Conservation (phyloP, 208 protist species). For the Trypanosoma congolense region DNA sequence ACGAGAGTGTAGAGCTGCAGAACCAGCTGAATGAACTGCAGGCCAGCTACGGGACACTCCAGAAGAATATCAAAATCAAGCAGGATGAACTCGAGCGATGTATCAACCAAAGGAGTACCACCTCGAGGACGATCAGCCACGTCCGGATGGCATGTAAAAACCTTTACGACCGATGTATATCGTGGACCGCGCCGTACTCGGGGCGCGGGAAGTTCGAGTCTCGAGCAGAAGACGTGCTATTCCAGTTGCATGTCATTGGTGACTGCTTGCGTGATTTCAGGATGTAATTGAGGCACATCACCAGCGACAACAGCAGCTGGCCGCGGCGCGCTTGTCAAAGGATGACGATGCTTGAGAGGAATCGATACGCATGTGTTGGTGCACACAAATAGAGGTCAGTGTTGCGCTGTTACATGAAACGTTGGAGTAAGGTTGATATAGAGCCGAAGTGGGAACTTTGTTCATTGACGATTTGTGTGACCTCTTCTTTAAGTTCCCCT, state of each 20-base stretch:
- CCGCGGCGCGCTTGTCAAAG: constrained; percentile 7
- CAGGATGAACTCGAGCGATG: constrained; percentile 87
- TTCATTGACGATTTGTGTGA: too few species aligned
- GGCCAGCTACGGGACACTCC: constrained; percentile 72
- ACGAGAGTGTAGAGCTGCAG: constrained; percentile 83
- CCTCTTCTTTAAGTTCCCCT: too few species aligned
- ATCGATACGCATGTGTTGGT: background rate
- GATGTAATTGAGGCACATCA: constrained; percentile 68
- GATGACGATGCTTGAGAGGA: constrained; percentile 13
- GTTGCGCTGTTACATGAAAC: too few species aligned
- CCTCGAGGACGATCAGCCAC: constrained; percentile 87
- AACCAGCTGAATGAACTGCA: constrained; percentile 89
- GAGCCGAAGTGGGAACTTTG: too few species aligned
- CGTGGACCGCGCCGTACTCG: constrained; percentile 72
- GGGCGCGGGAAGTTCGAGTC: constrained; percentile 67
- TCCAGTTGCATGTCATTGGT: constrained; percentile 83
- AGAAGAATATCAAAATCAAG: constrained; percentile 83
- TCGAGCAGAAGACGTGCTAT: constrained; percentile 62
- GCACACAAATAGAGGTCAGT: too few species aligned
- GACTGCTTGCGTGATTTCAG: constrained; percentile 91
- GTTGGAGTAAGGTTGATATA: too few species aligned
- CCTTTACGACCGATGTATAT: constrained; percentile 83
- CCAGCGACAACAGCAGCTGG: constrained; percentile 31
- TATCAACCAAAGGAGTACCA: constrained; percentile 83
- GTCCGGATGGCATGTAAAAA: constrained; percentile 89